These are phyloP conservation scores for Spinellus fusiger DNA, from an alignment of 192 early-diverging fungal genomes.

Conservation along the genomic window DNA sequence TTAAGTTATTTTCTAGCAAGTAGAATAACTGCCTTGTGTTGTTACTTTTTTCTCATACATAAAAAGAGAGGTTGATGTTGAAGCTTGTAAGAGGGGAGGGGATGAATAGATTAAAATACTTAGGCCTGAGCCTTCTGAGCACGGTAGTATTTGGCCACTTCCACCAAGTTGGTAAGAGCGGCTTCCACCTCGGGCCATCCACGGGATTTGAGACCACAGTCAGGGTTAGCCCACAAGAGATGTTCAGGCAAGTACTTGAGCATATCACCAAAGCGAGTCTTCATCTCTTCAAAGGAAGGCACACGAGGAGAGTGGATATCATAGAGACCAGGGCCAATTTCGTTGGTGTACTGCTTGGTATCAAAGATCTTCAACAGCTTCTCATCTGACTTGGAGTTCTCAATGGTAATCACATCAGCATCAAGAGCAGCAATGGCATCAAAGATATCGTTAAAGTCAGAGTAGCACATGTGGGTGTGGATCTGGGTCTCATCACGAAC, in stretches of 20 bases:
- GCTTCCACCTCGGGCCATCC: constrained; percentile 90
- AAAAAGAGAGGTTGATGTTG: too few relatives aligned
- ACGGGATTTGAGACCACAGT: constrained; percentile 97
- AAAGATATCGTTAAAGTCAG: constrained; percentile 99
- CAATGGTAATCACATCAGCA: constrained; percentile 95
- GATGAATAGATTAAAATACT: too few relatives aligned
- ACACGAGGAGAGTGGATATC: constrained; percentile 99
- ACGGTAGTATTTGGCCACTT: constrained; percentile 67
- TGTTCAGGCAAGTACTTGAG: constrained; percentile 76
- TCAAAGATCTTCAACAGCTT: constrained; percentile 90
- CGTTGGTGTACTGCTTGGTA: constrained; percentile 75
- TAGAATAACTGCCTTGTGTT: too few relatives aligned
- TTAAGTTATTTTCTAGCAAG: too few relatives aligned
- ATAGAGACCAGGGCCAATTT: constrained; percentile 94
- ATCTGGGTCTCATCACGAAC: constrained; percentile 89
- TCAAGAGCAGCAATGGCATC: constrained; percentile 86
- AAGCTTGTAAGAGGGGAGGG: too few relatives aligned
- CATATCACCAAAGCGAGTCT: constrained; percentile 72
- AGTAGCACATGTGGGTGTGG: constrained; percentile 99
- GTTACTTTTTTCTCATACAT: too few relatives aligned
- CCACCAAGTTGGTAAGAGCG: constrained; percentile 81
- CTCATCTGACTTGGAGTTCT: constrained; percentile 95
- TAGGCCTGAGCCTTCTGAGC: constrained; percentile 10
- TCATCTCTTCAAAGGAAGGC: constrained; percentile 85
- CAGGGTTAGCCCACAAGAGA: constrained; percentile 94